Evolutionary conservation across 805 yeast genomes (phyloP).

Genomic region (Cyberlindnera maclurae): DNA sequence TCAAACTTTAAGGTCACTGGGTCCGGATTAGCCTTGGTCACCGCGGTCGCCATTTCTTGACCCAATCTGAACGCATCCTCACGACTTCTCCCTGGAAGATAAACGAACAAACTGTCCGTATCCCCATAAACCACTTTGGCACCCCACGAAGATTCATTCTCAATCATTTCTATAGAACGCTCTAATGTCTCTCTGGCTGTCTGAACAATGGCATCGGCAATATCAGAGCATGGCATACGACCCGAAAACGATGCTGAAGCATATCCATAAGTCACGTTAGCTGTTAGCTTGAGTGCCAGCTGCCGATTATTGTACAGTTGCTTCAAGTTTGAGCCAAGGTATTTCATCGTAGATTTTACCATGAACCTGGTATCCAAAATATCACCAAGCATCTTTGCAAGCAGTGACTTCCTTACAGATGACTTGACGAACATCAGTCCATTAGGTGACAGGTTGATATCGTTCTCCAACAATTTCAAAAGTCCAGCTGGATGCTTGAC

Average conservation of each 20-base stretch:
- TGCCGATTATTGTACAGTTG: slow-evolving; percentile 70
- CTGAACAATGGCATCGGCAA: slow-evolving; percentile 91
- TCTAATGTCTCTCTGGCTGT: slow-evolving; percentile 83
- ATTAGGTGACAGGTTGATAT: slow-evolving; percentile 74
- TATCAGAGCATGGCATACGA: slow-evolving; percentile 92
- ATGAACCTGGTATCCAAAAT: slow-evolving; percentile 72
- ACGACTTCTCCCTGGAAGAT: slow-evolving; percentile 74
- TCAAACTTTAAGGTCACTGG: slow-evolving; percentile 86
- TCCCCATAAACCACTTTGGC: slow-evolving; percentile 96
- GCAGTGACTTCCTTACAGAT: slow-evolving; percentile 56
- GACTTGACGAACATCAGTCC: slow-evolving; percentile 74
- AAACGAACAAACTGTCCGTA: slow-evolving; percentile 89
- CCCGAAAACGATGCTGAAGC: slow-evolving; percentile 94
- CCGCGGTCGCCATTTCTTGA: slow-evolving; percentile 51
- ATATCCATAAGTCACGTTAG: slow-evolving; percentile 95
- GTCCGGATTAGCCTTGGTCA: slow-evolving; percentile 64
- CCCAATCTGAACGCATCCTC: slow-evolving; percentile 78
- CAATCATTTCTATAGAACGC: slow-evolving; percentile 63
- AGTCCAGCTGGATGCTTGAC: slow-evolving; percentile 52
- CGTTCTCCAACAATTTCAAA: slow-evolving; percentile 41
- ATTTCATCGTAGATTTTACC: slow-evolving; percentile 68
- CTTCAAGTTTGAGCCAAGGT: slow-evolving; percentile 41
- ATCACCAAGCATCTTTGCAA: slow-evolving; percentile 82
- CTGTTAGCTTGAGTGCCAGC: slow-evolving; percentile 79
- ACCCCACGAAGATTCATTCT: slow-evolving; percentile 54